phyloP scores from a whole-genome alignment of 2,329 filamentous ascomycete genomes.

The Pseudogymnoascus sp. region DNA sequence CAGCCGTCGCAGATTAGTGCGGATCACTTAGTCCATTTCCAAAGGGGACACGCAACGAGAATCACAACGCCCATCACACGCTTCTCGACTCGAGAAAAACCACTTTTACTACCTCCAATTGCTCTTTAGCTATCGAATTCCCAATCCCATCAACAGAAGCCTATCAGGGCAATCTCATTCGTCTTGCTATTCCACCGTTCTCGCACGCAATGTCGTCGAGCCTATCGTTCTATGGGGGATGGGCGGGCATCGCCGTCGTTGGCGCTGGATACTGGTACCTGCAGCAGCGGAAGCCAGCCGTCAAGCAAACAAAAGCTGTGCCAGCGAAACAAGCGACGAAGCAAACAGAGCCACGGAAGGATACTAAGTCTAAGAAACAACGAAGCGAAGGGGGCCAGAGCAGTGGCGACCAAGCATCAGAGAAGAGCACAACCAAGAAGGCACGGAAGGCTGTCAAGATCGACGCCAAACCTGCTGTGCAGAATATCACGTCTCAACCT shows the following conservation, averaged over 20 bases:
- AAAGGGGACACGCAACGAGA: conserved; percentile 7
- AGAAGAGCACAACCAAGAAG: conserved; percentile 17
- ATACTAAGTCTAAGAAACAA: conserved; percentile 22
- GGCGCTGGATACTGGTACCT: conserved; percentile 25
- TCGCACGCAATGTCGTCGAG: conserved; percentile 1
- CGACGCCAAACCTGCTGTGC: conserved; percentile 8
- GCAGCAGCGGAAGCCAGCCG: conserved; percentile 11
- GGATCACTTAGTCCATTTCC: background rate
- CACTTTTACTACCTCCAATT: background rate
- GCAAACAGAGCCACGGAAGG: conserved; percentile 20
- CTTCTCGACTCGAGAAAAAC: background rate
- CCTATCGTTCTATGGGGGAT: conserved; percentile 30
- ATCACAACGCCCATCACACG: conserved; percentile 1
- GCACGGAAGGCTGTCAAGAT: conserved; percentile 16
- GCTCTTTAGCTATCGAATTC: background rate
- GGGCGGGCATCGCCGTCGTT: conserved; percentile 28
- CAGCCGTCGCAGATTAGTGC: conserved; percentile 1
- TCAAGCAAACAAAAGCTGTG: conserved; percentile 12
- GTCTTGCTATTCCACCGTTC: conserved; percentile 1
- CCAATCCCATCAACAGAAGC: background rate
- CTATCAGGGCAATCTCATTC: background rate
- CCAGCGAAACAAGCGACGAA: conserved; percentile 18
- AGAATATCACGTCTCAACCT: background rate
- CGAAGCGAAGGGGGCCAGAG: conserved; percentile 21
- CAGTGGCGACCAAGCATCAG: conserved; percentile 19